Conservation (phyloP, 2,329 filamentous ascomycete species). For the Drechslerella coelobrocha region DNA sequence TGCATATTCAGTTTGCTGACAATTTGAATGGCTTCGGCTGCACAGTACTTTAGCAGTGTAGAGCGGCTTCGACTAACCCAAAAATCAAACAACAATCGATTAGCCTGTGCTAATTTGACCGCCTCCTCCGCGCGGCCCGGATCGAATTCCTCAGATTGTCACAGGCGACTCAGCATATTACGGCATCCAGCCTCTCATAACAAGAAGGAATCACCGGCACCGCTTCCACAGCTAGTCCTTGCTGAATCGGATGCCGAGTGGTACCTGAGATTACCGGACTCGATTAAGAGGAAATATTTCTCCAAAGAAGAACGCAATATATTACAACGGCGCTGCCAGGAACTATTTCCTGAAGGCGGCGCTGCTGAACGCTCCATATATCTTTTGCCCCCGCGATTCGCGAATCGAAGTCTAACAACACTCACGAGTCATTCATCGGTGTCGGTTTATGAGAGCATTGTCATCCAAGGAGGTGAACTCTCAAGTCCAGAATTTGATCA, state of each 20-base stretch:
- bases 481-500: constrained; percentile 24
- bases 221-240: constrained; percentile 56
- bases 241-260: constrained; percentile 69
- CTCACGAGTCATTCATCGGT: constrained; percentile 56
- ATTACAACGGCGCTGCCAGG: constrained; percentile 65
- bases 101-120: constrained; percentile 36
- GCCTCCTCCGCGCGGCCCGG: constrained; percentile 56
- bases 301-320: constrained; percentile 73
- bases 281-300: constrained; percentile 74
- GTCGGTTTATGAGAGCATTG: constrained; percentile 48
- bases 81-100: constrained; percentile 52
- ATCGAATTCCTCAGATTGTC: constrained; percentile 48
- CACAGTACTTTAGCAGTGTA: constrained; percentile 74
- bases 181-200: constrained; percentile 53
- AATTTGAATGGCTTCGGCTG: constrained; percentile 38
- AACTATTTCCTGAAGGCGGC: constrained; percentile 65
- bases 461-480: constrained; percentile 35
- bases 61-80: constrained; percentile 73
- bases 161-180: constrained; percentile 44
- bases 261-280: constrained; percentile 74
- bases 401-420: constrained; percentile 57
- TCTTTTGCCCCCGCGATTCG: constrained; percentile 59
- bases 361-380: constrained; percentile 67
- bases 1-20: constrained; percentile 36
- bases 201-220: constrained; percentile 22